A percentile compares a stretch with the other conserved stretches of the same genome.
phyloP scores from a whole-genome alignment of 345 rosid genomes.

The Corchorus capsularis region DNA sequence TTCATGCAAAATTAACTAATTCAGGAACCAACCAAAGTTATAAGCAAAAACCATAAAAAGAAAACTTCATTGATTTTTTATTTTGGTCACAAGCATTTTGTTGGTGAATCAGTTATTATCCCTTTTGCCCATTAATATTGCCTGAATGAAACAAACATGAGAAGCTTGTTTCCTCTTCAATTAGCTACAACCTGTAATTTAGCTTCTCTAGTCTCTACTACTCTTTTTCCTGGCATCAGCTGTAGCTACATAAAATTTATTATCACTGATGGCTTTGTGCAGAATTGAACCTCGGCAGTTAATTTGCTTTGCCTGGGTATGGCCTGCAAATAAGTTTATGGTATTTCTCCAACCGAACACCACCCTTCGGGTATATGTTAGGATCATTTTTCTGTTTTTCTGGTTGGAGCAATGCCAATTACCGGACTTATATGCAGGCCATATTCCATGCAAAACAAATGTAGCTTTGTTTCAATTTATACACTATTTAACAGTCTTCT shows the following conservation, averaged over 20 bases:
- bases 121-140: neutral
- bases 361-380: neutral
- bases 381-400: neutral
- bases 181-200: neutral
- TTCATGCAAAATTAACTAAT: too few species aligned
- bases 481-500: neutral
- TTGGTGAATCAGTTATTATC: too few species aligned
- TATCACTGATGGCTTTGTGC: too few species aligned
- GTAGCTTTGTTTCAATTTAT: neutral
- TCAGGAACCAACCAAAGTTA: too few species aligned
- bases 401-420: neutral
- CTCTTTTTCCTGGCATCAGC: too few species aligned
- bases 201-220: too few species aligned
- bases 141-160: neutral
- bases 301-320: neutral
- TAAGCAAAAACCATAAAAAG: too few species aligned
- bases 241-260: too few species aligned
- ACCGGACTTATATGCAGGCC: neutral
- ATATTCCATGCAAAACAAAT: neutral
- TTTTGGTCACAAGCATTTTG: too few species aligned
- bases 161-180: neutral
- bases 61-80: too few species aligned
- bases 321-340: neutral
- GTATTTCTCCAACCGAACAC: neutral
- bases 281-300: neutral